Conservation (phyloP, 352 stramenopile genomes). For the Phytophthora agathidicida region DNA sequence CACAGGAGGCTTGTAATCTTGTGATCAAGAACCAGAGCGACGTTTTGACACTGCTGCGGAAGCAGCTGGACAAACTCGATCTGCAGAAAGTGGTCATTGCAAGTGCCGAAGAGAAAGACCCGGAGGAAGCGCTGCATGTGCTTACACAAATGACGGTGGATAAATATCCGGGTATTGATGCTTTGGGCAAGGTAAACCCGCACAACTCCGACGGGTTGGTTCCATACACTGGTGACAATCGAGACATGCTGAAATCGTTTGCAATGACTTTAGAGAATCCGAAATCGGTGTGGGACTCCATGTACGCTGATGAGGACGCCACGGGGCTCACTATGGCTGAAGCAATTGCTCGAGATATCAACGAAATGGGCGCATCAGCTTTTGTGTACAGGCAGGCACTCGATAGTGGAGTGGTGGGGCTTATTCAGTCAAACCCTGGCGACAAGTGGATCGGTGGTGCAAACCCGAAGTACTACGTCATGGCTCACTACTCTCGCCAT, state of each 20-base stretch:
- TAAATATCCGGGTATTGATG: constrained; percentile 12
- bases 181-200: constrained; percentile 47
- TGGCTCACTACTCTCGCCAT: constrained; percentile 57
- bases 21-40: constrained; percentile 36
- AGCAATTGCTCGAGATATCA: constrained; percentile 49
- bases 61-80: constrained; percentile 33
- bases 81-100: constrained; percentile 34
- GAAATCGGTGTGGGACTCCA: constrained; percentile 43
- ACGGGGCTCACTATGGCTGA: constrained; percentile 45
- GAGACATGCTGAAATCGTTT: constrained; percentile 33
- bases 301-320: constrained; percentile 46
- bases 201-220: constrained; percentile 45
- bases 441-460: constrained; percentile 43
- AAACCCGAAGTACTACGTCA: constrained; percentile 52
- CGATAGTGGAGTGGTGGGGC: constrained; percentile 42
- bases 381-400: constrained; percentile 61
- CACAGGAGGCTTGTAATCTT: constrained; percentile 54
- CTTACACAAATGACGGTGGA: constrained; percentile 21
- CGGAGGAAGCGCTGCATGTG: constrained; percentile 25
- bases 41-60: constrained; percentile 37
- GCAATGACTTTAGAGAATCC: constrained; percentile 9
- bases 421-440: constrained; percentile 45
- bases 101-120: constrained; percentile 49
- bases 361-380: constrained; percentile 43
- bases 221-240: constrained; percentile 40